A percentile compares a stretch with the other conserved stretches of the same genome.
phyloP scores from a whole-genome alignment of 495 filamentous ascomycete genomes.

The Annulohypoxylon maeteangense region DNA sequence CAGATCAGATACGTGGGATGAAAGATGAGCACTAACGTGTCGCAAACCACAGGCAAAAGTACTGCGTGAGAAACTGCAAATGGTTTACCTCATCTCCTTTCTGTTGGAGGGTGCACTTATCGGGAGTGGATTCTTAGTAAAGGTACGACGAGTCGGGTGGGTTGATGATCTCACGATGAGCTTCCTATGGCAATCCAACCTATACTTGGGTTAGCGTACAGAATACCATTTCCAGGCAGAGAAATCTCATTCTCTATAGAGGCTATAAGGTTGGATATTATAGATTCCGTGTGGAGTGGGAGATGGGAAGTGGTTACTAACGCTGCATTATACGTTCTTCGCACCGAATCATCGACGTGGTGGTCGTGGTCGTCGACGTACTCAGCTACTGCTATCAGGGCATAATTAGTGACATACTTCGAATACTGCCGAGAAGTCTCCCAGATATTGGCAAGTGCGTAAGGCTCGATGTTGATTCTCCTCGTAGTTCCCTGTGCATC shows the following conservation, averaged over 20 bases:
- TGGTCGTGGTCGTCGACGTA: conserved; percentile 8
- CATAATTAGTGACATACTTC: conserved; percentile 46
- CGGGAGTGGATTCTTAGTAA: conserved; percentile 14
- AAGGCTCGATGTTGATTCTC: conserved; percentile 44
- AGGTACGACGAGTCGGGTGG: background rate
- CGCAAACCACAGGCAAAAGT: conserved; percentile 55
- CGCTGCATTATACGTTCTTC: conserved; percentile 35
- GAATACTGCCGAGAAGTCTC: conserved; percentile 47
- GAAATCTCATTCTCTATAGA: background rate
- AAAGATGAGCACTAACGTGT: conserved; percentile 48
- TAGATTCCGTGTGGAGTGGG: background rate
- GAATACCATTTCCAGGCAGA: background rate
- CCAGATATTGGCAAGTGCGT: conserved; percentile 51
- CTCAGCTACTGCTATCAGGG: conserved; percentile 33
- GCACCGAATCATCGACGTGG: conserved; percentile 28
- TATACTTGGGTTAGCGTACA: conserved; percentile 13
- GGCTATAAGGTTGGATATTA: background rate
- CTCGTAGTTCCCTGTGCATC: conserved; percentile 31
- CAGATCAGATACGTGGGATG: background rate
- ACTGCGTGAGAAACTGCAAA: conserved; percentile 41
- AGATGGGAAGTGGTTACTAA: conserved; percentile 11
- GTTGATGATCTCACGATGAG: conserved; percentile 16
- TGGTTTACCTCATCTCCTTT: conserved; percentile 37
- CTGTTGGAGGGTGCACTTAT: conserved; percentile 21
- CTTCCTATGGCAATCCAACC: background rate